Evolutionary conservation across 2,329 filamentous ascomycete genomes (phyloP), one percentile per base, ranked within the genome.

Genomic region (Microthyrium microscopicum): DNA sequence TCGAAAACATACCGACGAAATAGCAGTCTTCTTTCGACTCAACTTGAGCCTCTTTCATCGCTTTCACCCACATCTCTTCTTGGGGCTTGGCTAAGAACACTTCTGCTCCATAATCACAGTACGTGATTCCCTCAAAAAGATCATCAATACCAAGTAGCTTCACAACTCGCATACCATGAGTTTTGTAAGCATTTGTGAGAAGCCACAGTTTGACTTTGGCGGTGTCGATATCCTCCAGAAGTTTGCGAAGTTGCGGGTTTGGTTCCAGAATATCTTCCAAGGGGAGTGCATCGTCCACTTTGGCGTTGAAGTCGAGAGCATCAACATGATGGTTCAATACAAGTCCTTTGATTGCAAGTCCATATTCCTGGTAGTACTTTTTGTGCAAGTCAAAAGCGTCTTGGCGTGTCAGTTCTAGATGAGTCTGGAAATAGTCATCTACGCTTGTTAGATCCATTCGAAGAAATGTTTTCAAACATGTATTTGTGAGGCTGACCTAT

Each of bases 321-420:
- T 95, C 82, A 46, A 98, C 92, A 55, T 92, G 75, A 60, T 98
- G 89, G 56, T 94, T 80, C 7, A 83, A 75, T 24, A 93, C 82
- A 1, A 98, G 68, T 2, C 89, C 89, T 58, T 95, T 84, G 42
- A 98, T 91, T 20, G 89, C 89, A n/a, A 98, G 71, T 20, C 91
- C 89, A 52, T 98, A 98, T 53, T 81, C 84, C 48, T 75, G 77
- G 61, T 95, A 98, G 62, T 98, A 98, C 46, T 85, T 80, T 53
- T 73, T 66, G 56, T 95, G 89, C 18, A 98, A 70, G 46, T 76
- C 69, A 39, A 72, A 72, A n/a, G 89, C 89, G 38, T 95, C 87
- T 35, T 82, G 67, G 44, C 66, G 63, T 2, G 70, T 66, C 3
- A 95, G 61, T 16, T 73, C 69, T 4, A 95, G 70, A 52, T 94